Percentiles rank a stretch among this genome's conserved stretches.
Conservation (phyloP, 2,329 filamentous ascomycete genomes). For the Proliferodiscus dingleyae region DNA sequence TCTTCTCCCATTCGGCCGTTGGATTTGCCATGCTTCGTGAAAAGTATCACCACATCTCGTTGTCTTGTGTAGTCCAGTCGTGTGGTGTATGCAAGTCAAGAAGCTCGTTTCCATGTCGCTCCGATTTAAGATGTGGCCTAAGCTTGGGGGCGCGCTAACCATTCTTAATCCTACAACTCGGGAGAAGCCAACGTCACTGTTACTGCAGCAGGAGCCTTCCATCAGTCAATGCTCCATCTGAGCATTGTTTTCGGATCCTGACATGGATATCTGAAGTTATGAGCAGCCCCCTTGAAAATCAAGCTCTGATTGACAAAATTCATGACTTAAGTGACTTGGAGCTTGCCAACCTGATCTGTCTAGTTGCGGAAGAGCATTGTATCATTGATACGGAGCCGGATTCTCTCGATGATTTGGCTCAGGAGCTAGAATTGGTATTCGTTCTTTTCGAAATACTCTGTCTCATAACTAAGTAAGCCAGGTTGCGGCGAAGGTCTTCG, state of each 20-base stretch:
- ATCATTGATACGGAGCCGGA: slow-evolving; percentile 69
- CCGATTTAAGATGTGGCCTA: slow-evolving; percentile 26
- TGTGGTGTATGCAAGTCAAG: not conserved
- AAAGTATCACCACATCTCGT: slow-evolving; percentile 16
- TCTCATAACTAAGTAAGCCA: slow-evolving; percentile 31
- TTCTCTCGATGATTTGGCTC: slow-evolving; percentile 61
- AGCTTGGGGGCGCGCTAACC: slow-evolving; percentile 27
- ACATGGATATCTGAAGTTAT: slow-evolving; percentile 19
- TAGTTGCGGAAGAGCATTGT: slow-evolving; percentile 80
- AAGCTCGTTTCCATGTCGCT: not conserved
- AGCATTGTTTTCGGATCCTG: not conserved
- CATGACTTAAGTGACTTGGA: slow-evolving; percentile 82
- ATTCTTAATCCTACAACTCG: slow-evolving; percentile 3
- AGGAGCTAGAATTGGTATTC: slow-evolving; percentile 66
- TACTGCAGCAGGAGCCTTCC: not conserved
- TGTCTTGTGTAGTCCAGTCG: not conserved
- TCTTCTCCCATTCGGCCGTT: slow-evolving; percentile 81
- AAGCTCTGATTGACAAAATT: slow-evolving; percentile 60
- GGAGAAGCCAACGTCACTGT: not conserved
- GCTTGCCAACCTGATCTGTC: slow-evolving; percentile 75
- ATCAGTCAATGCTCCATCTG: not conserved
- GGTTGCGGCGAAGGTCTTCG: slow-evolving; percentile 68
- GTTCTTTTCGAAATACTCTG: not conserved
- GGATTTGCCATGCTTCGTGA: slow-evolving; percentile 29
- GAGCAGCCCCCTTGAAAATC: slow-evolving; percentile 51